Evolutionary conservation across 768 basidiomycete species (phyloP).

Genomic region (Sarcodon aspratus): DNA sequence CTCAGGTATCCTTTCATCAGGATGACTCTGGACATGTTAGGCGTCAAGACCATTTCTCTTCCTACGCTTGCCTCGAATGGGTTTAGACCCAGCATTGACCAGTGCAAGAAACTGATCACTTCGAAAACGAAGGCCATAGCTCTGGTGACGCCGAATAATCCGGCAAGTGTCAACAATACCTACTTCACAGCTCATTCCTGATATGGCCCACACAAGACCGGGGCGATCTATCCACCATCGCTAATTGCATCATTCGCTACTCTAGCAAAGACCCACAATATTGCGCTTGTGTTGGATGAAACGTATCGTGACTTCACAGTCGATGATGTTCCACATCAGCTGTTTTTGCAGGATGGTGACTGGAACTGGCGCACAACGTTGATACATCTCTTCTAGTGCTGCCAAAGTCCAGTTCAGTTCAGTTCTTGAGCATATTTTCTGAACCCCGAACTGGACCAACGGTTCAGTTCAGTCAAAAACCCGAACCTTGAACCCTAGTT

Average conservation of each 20-base stretch:
- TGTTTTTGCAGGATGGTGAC: conserved; percentile 28
- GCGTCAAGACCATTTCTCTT: conserved; percentile 46
- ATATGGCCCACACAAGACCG: conserved; percentile 37
- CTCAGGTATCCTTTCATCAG: conserved; percentile 18
- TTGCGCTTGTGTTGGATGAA: conserved; percentile 77
- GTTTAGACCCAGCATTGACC: conserved; percentile 48
- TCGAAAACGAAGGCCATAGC: conserved; percentile 55
- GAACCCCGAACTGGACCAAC: no score
- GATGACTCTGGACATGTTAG: conserved; percentile 59
- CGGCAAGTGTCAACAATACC: conserved; percentile 33
- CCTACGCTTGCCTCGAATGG: conserved; percentile 34
- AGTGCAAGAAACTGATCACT: conserved; percentile 42
- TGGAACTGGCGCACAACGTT: conserved; percentile 49
- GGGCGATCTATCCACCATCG: conserved; percentile 48
- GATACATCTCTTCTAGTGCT: conserved; percentile 56
- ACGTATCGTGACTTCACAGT: conserved; percentile 76
- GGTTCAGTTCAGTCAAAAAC: no score
- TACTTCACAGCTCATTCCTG: neutral
- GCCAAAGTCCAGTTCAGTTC: no score
- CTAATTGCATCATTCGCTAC: conserved; percentile 48
- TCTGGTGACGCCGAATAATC: conserved; percentile 72
- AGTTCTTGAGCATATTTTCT: no score
- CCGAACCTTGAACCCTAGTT: no score
- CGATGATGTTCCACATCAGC: conserved; percentile 35
- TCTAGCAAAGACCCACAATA: conserved; percentile 38